A percentile compares a stretch with the other conserved stretches of the same genome.
Evolutionary conservation across 352 stramenopile genomes (phyloP).

Genomic region (Globisporangium cystogenes): DNA sequence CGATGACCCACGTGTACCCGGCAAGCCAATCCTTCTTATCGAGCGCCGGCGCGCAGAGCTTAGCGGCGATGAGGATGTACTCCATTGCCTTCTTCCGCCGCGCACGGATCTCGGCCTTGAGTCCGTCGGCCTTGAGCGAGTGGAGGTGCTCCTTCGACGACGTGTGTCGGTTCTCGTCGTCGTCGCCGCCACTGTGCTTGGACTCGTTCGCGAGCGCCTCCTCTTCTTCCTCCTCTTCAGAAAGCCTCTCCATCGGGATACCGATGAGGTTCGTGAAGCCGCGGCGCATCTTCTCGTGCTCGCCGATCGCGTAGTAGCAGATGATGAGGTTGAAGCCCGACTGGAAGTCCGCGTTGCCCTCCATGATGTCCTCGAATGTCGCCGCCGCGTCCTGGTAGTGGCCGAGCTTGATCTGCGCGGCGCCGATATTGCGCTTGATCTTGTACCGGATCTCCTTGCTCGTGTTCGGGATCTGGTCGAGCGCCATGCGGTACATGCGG

Average conservation of each 20-base stretch:
- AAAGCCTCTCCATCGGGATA: slow-evolving; percentile 86
- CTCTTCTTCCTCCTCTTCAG: slow-evolving; percentile 84
- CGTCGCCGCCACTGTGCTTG: slow-evolving; percentile 29
- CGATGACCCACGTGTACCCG: slow-evolving; percentile 94
- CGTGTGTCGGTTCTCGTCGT: slow-evolving; percentile 10
- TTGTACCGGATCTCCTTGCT: slow-evolving; percentile 94
- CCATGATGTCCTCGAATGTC: slow-evolving; percentile 95
- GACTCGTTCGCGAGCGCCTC: slow-evolving; percentile 50
- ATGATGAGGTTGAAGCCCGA: slow-evolving; percentile 96
- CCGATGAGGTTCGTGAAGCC: slow-evolving; percentile 90
- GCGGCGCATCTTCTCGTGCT: slow-evolving; percentile 92
- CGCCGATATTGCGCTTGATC: slow-evolving; percentile 97
- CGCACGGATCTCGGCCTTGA: slow-evolving; percentile 75
- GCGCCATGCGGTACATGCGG: slow-evolving; percentile 96
- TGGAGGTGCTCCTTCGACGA: slow-evolving; percentile 49
- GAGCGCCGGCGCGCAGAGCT: slow-evolving; percentile 91
- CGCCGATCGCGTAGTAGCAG: slow-evolving; percentile 95
- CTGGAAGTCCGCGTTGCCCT: slow-evolving; percentile 91
- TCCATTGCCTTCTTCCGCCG: slow-evolving; percentile 78
- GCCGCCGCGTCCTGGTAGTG: slow-evolving; percentile 94
- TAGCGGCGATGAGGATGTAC: slow-evolving; percentile 93
- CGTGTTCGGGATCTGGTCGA: slow-evolving; percentile 94
- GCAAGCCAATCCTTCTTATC: slow-evolving; percentile 90
- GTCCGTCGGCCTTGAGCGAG: slow-evolving; percentile 57
- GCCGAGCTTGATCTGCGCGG: slow-evolving; percentile 90